Conservation (phyloP, 176 grass and related monocot genomes). For the Poa pratensis region DNA sequence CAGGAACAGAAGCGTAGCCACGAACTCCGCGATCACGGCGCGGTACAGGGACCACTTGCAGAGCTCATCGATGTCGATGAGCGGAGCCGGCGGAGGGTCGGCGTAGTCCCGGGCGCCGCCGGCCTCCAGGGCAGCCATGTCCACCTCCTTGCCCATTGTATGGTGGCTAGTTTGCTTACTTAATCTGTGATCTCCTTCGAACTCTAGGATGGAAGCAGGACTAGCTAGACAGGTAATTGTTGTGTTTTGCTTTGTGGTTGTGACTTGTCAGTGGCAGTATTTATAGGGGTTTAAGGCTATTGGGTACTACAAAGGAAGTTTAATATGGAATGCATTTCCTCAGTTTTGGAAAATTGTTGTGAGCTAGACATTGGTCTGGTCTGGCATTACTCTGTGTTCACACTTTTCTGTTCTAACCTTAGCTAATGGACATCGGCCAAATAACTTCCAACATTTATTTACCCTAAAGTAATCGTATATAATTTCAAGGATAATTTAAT, state of each 20-base stretch:
- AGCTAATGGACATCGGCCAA: no score
- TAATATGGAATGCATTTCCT: neutral
- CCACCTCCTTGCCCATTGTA: constrained; percentile 50
- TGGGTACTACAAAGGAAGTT: neutral
- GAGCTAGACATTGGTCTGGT: neutral
- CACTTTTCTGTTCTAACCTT: neutral
- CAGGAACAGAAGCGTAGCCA: constrained; percentile 67
- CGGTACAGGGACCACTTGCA: constrained; percentile 69
- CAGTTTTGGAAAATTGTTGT: neutral
- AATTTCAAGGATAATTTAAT: neutral
- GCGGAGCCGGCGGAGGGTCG: constrained; percentile 50
- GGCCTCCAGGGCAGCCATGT: constrained; percentile 33
- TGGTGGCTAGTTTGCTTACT: neutral
- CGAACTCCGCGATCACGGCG: constrained; percentile 69
- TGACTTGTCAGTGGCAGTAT: constrained; percentile 1
- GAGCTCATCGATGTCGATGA: constrained; percentile 62
- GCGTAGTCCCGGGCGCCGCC: constrained; percentile 46
- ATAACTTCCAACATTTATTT: neutral
- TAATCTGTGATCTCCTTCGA: neutral
- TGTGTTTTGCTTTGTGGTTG: constrained; percentile 20
- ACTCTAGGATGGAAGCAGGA: neutral
- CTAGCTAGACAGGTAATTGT: neutral
- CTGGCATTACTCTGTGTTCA: neutral
- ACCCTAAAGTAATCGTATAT: neutral
- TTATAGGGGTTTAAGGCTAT: constrained; percentile 38